These are phyloP conservation scores for Isoetes taiwanensis DNA, from an alignment of 75 land plant species.

Conservation along the genomic window DNA sequence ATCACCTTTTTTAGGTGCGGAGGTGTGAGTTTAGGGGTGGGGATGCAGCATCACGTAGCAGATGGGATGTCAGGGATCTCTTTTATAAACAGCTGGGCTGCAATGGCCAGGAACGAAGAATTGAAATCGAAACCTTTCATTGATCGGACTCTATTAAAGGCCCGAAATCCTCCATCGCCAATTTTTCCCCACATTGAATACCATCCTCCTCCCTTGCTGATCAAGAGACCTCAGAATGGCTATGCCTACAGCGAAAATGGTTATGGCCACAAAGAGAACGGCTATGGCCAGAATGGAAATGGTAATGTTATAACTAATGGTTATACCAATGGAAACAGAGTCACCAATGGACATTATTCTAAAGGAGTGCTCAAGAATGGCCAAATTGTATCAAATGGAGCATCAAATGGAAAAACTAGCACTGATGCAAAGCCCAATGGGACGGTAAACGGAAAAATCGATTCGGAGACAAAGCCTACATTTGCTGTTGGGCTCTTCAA, in stretches of 20 bases:
- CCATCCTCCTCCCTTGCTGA: slow-evolving; percentile 38
- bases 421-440: slow-evolving; percentile 7
- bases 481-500: slow-evolving; percentile 27
- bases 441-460: background rate
- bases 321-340: background rate
- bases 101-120: slow-evolving; percentile 40
- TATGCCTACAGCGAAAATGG: background rate
- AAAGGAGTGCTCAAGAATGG: background rate
- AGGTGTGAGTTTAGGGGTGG: slow-evolving; percentile 68
- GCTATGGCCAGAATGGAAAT: background rate
- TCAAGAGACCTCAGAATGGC: slow-evolving; percentile 3
- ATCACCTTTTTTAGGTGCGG: slow-evolving; percentile 72
- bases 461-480: slow-evolving; percentile 4
- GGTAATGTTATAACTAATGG: background rate
- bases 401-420: background rate
- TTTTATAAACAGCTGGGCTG: slow-evolving; percentile 71
- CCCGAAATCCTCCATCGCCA: slow-evolving; percentile 57
- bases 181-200: slow-evolving; percentile 60
- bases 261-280: background rate
- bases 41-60: slow-evolving; percentile 74
- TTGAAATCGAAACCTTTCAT: slow-evolving; percentile 45
- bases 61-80: slow-evolving; percentile 64
- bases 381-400: background rate
- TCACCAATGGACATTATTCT: background rate
- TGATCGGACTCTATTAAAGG: slow-evolving; percentile 55